Percentiles rank a stretch among this genome's conserved stretches.
Conservation (phyloP, 1,139 yeast genomes). For the Taphrina communis region DNA sequence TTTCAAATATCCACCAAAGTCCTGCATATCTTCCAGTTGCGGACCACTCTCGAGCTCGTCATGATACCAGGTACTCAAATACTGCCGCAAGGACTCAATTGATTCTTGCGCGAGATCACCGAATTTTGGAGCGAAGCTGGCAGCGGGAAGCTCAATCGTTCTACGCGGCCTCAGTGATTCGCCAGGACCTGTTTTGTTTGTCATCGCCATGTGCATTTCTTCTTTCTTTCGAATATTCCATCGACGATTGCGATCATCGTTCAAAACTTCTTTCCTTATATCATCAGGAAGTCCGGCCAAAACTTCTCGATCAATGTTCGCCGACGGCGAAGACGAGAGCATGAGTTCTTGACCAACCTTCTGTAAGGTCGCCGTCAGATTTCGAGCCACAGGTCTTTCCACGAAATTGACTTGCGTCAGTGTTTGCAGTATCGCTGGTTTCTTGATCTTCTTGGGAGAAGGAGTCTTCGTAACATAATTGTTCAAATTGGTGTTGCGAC, state of each 20-base stretch:
- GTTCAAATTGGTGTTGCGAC: conserved; percentile 2
- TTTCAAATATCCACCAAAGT: conserved; percentile 47
- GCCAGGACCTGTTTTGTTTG: neutral
- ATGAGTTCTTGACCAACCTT: conserved; percentile 9
- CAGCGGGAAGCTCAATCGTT: conserved; percentile 7
- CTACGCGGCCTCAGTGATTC: neutral
- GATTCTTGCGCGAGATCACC: conserved; percentile 23
- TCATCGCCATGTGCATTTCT: neutral
- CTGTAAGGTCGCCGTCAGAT: conserved; percentile 9
- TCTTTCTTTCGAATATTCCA: conserved; percentile 1
- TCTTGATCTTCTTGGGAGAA: conserved; percentile 15
- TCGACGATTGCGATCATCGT: conserved; percentile 3
- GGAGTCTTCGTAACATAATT: conserved; percentile 16
- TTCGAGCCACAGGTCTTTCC: conserved; percentile 28
- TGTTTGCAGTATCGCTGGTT: neutral
- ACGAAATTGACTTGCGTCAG: conserved; percentile 31
- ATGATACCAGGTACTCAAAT: conserved; percentile 17
- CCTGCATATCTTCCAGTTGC: conserved; percentile 60
- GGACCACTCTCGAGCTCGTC: conserved; percentile 58
- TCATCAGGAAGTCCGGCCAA: conserved; percentile 23
- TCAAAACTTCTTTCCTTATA: conserved; percentile 17
- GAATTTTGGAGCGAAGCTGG: neutral
- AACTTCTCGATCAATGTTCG: conserved; percentile 30
- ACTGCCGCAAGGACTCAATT: neutral
- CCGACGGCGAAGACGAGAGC: conserved; percentile 22